Conservation (phyloP, 257 asterid genomes). For the Knoxia roxburghii region DNA sequence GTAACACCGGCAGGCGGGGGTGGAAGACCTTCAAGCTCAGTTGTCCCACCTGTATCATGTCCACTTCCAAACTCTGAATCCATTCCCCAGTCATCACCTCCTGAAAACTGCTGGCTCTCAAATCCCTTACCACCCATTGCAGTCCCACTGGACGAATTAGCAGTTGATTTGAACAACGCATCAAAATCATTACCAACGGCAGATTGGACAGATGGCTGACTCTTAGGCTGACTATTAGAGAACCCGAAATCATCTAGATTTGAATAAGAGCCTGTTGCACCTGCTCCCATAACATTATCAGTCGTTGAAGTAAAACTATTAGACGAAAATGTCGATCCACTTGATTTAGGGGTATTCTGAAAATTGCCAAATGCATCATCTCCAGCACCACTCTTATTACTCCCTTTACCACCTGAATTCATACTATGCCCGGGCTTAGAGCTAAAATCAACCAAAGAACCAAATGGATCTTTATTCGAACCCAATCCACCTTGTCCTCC, state of each 20-base stretch:
- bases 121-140: conserved; percentile 26
- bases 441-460: conserved; percentile 64
- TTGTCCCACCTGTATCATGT: conserved; percentile 50
- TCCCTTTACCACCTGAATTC: conserved; percentile 40
- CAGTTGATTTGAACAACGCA: conserved; percentile 35
- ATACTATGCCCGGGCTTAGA: conserved; percentile 40
- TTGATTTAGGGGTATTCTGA: conserved; percentile 48
- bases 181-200: conserved; percentile 45
- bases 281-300: conserved; percentile 36
- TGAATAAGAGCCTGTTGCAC: conserved; percentile 18
- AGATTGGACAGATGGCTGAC: conserved; percentile 24
- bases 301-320: conserved; percentile 23
- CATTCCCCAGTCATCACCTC: conserved; percentile 66
- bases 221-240: conserved; percentile 15
- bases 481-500: conserved; percentile 44
- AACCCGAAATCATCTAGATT: conserved; percentile 34
- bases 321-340: conserved; percentile 34
- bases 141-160: conserved; percentile 23
- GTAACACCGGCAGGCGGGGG: conserved; percentile 81
- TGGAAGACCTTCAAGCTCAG: conserved; percentile 93
- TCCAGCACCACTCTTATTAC: conserved; percentile 31
- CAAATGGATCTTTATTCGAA: conserved; percentile 69
- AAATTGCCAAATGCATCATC: conserved; percentile 52
- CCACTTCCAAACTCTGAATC: conserved; percentile 46
- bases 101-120: conserved; percentile 40